These are phyloP conservation scores for Emiliania huxleyi DNA, from an alignment of 78 protist species.

Conservation along the genomic window DNA sequence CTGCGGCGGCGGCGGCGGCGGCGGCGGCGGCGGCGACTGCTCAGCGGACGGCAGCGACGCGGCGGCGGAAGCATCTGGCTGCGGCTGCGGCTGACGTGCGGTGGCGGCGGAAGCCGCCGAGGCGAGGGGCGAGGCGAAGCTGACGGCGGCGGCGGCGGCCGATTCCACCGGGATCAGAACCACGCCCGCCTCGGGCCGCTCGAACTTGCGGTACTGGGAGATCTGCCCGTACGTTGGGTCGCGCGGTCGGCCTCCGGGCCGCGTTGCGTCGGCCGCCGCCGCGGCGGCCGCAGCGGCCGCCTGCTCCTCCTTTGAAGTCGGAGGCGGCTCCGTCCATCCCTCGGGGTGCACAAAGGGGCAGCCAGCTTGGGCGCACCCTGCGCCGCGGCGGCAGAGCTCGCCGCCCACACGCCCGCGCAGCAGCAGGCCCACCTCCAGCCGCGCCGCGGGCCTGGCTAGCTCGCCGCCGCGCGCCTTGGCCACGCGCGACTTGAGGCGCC, in stretches of 20 bases:
- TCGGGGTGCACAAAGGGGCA: neutral
- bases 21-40: too few relatives aligned
- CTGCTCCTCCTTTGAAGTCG: neutral
- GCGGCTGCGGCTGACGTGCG: too few relatives aligned
- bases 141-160: too few relatives aligned
- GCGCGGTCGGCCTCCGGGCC: neutral
- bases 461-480: neutral
- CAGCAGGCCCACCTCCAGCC: neutral
- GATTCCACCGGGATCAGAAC: too few relatives aligned
- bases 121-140: too few relatives aligned
- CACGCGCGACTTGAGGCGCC: neutral
- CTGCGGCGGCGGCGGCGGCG: neutral
- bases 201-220: neutral
- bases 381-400: neutral
- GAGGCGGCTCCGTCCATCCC: neutral
- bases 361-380: neutral
- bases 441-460: neutral
- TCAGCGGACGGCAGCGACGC: too few relatives aligned
- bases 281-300: neutral
- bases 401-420: neutral
- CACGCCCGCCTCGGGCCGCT: neutral
- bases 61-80: too few relatives aligned
- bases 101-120: too few relatives aligned
- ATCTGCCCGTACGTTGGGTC: neutral
- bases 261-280: neutral